These are phyloP conservation scores for Urochloa ruziziensis DNA, from an alignment of 176 grass and related monocot genomes.

Conservation along the genomic window DNA sequence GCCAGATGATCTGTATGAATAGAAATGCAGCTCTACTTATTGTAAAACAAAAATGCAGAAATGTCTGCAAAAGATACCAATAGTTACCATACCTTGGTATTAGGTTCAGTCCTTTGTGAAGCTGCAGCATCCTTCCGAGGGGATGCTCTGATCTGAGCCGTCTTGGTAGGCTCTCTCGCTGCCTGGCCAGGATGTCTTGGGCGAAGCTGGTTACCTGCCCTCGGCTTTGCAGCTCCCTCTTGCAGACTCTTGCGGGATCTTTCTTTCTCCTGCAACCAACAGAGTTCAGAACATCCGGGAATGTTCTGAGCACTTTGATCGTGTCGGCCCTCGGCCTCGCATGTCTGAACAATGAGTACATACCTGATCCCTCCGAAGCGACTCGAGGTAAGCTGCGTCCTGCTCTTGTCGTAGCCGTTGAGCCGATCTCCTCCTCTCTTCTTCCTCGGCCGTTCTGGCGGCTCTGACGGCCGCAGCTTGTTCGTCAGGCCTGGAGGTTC, in stretches of 20 bases:
- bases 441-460: constrained; percentile 42
- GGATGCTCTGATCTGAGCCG: constrained; percentile 17
- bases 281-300: background rate
- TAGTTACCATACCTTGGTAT: constrained; percentile 50
- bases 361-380: constrained; percentile 66
- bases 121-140: constrained; percentile 25
- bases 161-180: constrained; percentile 27
- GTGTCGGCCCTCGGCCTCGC: background rate
- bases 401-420: constrained; percentile 49
- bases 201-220: background rate
- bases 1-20: background rate
- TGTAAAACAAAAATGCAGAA: background rate
- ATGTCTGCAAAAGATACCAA: background rate
- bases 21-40: background rate
- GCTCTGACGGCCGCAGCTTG: constrained; percentile 24
- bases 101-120: constrained; percentile 43
- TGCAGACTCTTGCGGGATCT: constrained; percentile 22
- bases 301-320: background rate
- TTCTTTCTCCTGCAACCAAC: constrained; percentile 48
- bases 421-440: constrained; percentile 48
- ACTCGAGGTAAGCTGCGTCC: constrained; percentile 65
- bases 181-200: background rate
- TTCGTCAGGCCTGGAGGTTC: background rate
- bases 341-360: background rate
- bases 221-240: constrained; percentile 24